Conservation (phyloP, 2,329 filamentous ascomycete species). For the Diplodia corticola region DNA sequence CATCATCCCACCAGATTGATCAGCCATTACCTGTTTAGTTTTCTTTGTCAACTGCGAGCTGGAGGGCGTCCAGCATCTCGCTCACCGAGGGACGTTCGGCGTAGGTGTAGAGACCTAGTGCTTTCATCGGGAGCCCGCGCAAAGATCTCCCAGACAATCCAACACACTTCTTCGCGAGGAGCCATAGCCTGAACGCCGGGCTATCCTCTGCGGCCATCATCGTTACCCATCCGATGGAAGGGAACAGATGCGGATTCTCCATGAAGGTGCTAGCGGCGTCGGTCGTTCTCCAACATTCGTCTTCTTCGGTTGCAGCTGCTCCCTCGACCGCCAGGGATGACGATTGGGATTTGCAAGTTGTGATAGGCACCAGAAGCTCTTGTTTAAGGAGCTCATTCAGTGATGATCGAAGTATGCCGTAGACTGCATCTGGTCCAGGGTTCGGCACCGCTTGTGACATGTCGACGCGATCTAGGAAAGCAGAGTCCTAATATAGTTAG, state of each 20-base stretch:
- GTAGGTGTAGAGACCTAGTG: constrained; percentile 27
- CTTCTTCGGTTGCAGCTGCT: not conserved
- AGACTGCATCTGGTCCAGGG: constrained; percentile 44
- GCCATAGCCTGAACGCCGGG: constrained; percentile 34
- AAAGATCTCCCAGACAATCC: constrained; percentile 30
- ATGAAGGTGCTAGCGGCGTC: not conserved
- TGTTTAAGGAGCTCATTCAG: constrained; percentile 47
- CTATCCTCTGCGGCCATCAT: constrained; percentile 23
- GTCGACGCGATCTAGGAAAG: constrained; percentile 53
- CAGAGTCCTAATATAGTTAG: constrained; percentile 38
- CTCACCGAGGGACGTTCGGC: constrained; percentile 26
- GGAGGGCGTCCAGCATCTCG: constrained; percentile 26
- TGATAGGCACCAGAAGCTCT: constrained; percentile 35
- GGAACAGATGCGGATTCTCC: constrained; percentile 26
- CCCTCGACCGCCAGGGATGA: not conserved
- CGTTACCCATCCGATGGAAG: constrained; percentile 22
- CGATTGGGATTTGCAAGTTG: not conserved
- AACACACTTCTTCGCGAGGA: constrained; percentile 34
- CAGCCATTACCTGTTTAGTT: not conserved
- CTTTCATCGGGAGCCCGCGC: constrained; percentile 26
- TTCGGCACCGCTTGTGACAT: constrained; percentile 48
- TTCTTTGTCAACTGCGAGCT: not conserved
- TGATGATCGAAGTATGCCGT: constrained; percentile 52
- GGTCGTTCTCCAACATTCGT: not conserved
- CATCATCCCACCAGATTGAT: too few species aligned